Percentiles rank a stretch among this genome's conserved stretches.
Evolutionary conservation across 805 yeast genomes (phyloP).

Genomic region (Saturnispora serradocipensis): DNA sequence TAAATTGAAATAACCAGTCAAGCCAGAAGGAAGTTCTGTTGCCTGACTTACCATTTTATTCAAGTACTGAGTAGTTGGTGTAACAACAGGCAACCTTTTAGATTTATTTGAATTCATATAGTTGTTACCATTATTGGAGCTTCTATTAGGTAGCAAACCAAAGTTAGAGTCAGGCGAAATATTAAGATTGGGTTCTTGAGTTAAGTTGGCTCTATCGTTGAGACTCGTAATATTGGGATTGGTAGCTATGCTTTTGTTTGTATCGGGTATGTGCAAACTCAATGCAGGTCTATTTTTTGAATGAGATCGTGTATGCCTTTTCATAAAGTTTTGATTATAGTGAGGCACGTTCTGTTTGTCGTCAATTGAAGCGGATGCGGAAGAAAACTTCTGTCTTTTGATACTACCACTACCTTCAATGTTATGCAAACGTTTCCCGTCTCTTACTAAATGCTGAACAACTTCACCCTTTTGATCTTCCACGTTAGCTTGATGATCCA

Average conservation of each 20-base stretch:
- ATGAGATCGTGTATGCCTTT: slow-evolving; percentile 3
- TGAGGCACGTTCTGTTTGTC: not conserved
- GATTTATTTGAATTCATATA: not conserved
- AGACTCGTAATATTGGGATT: not conserved
- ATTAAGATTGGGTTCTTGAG: not conserved
- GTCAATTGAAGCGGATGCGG: not conserved
- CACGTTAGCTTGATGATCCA: not conserved
- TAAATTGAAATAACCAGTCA: slow-evolving; percentile 23
- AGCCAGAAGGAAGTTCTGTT: slow-evolving; percentile 5
- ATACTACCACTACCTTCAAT: not conserved
- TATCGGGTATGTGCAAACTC: slow-evolving; percentile 52
- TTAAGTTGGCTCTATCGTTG: not conserved
- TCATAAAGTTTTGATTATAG: slow-evolving; percentile 1
- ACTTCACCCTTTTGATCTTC: not conserved
- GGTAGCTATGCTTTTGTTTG: not conserved
- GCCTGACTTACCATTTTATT: slow-evolving; percentile 5
- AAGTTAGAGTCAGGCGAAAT: slow-evolving; percentile 5
- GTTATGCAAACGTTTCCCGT: not conserved
- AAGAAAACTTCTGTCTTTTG: not conserved
- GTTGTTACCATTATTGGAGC: not conserved
- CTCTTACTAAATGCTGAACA: not conserved
- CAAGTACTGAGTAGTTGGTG: slow-evolving; percentile 14
- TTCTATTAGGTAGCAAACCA: slow-evolving; percentile 1
- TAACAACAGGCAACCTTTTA: slow-evolving; percentile 4
- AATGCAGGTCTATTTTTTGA: slow-evolving; percentile 40